Percentiles rank a stretch among this genome's conserved stretches.
Evolutionary conservation across 495 filamentous ascomycete genomes (phyloP).

Genomic region (Bryoglossum gracile): DNA sequence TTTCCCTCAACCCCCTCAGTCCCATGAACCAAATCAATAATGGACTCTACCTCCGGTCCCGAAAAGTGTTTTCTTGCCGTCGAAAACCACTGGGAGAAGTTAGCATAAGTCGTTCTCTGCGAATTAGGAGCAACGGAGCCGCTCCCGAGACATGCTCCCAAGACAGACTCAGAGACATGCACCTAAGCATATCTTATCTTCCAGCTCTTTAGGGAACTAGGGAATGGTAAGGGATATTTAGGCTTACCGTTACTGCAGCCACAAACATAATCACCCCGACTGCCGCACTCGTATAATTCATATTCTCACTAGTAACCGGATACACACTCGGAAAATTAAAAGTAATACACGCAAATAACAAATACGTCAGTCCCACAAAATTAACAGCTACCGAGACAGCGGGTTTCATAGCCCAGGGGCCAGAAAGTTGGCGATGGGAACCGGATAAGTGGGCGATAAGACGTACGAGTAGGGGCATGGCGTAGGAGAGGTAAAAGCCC

Average conservation of each 20-base stretch:
- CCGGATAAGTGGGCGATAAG: conserved; percentile 42
- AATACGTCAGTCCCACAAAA: conserved; percentile 42
- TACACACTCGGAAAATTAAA: conserved; percentile 49
- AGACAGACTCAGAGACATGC: no score
- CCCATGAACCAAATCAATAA: conserved; percentile 2
- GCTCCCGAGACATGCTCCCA: no score
- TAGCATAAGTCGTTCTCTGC: no score
- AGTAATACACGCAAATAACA: conserved; percentile 46
- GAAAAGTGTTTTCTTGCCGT: conserved; percentile 45
- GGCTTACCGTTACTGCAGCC: conserved; percentile 40
- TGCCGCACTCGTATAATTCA: conserved; percentile 54
- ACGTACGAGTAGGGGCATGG: conserved; percentile 45
- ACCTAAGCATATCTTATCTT: no score
- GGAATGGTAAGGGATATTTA: no score
- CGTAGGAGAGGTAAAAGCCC: conserved; percentile 55
- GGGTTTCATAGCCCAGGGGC: conserved; percentile 29
- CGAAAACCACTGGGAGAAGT: conserved; percentile 48
- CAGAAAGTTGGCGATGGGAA: conserved; percentile 31
- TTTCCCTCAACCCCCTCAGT: neutral
- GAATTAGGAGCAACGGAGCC: no score
- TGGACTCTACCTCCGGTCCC: conserved; percentile 31
- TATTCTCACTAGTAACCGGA: conserved; percentile 44
- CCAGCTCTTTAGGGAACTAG: no score
- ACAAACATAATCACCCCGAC: conserved; percentile 48
- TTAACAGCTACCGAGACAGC: conserved; percentile 30